Base-by-base conservation (phyloP, 179 eudicot species). In the Beta lomatogona region DNA sequence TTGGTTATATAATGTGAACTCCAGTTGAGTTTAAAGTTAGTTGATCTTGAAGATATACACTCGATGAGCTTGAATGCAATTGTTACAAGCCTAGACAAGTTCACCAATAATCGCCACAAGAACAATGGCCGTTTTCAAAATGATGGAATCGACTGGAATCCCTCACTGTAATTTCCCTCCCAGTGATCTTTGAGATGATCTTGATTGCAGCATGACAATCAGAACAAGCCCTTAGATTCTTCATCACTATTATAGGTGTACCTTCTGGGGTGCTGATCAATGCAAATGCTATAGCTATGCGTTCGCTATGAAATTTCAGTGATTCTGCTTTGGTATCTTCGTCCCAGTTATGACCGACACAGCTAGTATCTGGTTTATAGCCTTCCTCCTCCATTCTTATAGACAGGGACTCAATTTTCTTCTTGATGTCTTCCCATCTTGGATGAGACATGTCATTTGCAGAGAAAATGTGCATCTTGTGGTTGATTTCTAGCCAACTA, bases 51-150 rank as follows among this genome's bases (percentile, higher is more conserved):
- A 36, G 1, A 36, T 36, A 36, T 36, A 36, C 0, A 36, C 41
- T 36, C 3, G 41, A 36, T 3, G 41, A 36, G 41, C 41, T 36
- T 36, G 41, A 36, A 36, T 36, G 41, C 3, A 3, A 36, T 36
- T 36, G 41, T 36, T 36, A 36, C 41, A 36, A 36, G 41, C 41
- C 2, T 36, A 36, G 2, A 36, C 52, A 46, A 3, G 19, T 41
- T 93, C 87, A 94, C 98, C 98, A 94, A 81, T 92, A 94, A 90
- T 93, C 97, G 25, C 89, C 91, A 83, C 97, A 94, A 28, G 98
- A 94, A 83, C 98, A 94, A 71, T 65, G 44, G 61, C 98, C 98
- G 73, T 90, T 87, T 88, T 76, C 89, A 77, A 93, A 94, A 85
- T 89, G 98, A 86, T 94, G 98, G 69, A 93, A 94, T 86, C 97